phyloP scores from a whole-genome alignment of 805 yeast species.

The Wickerhamiella siamensis region DNA sequence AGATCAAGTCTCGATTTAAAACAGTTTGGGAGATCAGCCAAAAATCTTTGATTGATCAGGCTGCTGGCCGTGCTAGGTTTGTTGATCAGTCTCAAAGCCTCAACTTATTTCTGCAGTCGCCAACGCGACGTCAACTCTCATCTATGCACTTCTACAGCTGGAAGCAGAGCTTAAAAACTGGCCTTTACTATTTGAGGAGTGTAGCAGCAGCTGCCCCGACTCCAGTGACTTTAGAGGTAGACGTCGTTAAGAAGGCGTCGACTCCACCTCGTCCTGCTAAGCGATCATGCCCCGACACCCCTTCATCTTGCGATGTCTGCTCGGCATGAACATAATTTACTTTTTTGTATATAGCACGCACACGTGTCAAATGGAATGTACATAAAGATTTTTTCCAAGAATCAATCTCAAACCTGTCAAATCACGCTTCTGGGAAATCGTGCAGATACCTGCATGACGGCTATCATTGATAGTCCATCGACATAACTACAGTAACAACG shows the following conservation, averaged over 20 bases:
- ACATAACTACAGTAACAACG: too few relatives aligned
- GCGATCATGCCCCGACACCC: constrained; percentile 3
- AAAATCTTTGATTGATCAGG: constrained; percentile 63
- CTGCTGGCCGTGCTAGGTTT: constrained; percentile 57
- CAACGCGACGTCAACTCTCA: constrained; percentile 86
- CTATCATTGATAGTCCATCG: too few relatives aligned
- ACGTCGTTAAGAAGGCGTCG: constrained; percentile 18
- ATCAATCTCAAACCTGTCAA: too few relatives aligned
- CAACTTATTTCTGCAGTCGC: constrained; percentile 71
- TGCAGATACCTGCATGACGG: too few relatives aligned
- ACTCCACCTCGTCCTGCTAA: background rate
- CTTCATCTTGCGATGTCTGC: constrained; percentile 9
- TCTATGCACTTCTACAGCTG: constrained; percentile 97
- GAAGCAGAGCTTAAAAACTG: constrained; percentile 93
- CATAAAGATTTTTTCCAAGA: too few relatives aligned
- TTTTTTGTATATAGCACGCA: too few relatives aligned
- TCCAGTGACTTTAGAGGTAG: constrained; percentile 59
- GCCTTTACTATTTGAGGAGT: constrained; percentile 90
- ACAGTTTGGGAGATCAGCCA: constrained; percentile 94
- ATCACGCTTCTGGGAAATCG: too few relatives aligned
- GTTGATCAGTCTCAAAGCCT: constrained; percentile 84
- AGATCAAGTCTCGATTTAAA: constrained; percentile 54
- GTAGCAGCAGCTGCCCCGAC: constrained; percentile 94
- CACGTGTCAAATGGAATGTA: too few relatives aligned
- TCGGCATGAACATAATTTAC: too few relatives aligned